phyloP scores from a whole-genome alignment of 164 flowering plant species.

The Berberis thunbergii region DNA sequence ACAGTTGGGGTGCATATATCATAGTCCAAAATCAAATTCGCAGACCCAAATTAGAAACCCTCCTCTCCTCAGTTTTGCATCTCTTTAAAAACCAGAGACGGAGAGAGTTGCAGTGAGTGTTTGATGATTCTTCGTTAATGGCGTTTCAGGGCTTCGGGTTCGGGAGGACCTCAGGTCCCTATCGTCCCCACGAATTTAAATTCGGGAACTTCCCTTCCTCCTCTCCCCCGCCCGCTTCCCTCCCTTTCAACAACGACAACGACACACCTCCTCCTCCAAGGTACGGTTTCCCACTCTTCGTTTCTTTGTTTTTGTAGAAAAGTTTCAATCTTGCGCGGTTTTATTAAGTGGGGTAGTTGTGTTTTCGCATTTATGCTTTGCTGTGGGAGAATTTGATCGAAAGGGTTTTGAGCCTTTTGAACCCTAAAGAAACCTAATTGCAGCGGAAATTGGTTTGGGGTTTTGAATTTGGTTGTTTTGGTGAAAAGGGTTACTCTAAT shows the following conservation, averaged over 20 bases:
- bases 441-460: background rate
- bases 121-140: constrained; percentile 9
- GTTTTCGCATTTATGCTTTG: background rate
- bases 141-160: constrained; percentile 34
- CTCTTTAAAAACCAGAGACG: too few relatives aligned
- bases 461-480: constrained; percentile 4
- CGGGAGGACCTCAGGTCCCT: constrained; percentile 32
- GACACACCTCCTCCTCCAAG: background rate
- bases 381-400: background rate
- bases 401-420: background rate
- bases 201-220: constrained; percentile 13
- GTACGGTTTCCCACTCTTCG: background rate
- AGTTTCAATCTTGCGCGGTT: too few relatives aligned
- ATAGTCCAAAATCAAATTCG: too few relatives aligned
- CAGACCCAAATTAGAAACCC: too few relatives aligned
- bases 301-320: too few relatives aligned
- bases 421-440: background rate
- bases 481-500: background rate
- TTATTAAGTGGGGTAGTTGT: too few relatives aligned
- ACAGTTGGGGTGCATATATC: too few relatives aligned
- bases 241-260: too few relatives aligned
- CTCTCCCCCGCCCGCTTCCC: background rate
- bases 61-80: too few relatives aligned
- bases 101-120: too few relatives aligned
- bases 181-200: constrained; percentile 11